A percentile compares a stretch with the other conserved stretches of the same genome.
Evolutionary conservation across 1,284 basidiomycete species (phyloP).

Genomic region (Fomitiporia mediterranea): DNA sequence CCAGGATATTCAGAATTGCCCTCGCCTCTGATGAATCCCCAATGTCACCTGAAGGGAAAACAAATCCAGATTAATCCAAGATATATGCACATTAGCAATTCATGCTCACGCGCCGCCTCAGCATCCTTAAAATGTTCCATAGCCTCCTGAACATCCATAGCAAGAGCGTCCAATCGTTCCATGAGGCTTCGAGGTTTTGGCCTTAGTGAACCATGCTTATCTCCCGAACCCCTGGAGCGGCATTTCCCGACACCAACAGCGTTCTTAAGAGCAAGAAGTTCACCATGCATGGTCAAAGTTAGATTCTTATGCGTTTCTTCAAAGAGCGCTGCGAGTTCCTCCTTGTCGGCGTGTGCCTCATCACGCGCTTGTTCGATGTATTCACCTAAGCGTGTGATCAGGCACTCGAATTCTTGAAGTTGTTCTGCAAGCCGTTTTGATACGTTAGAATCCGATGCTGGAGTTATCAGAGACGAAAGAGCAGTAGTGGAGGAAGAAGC

Average conservation of each 20-base stretch:
- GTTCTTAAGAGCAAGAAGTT: not conserved
- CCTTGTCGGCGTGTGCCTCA: conserved; percentile 2
- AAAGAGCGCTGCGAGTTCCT: not conserved
- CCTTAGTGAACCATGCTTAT: not conserved
- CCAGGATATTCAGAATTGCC: not conserved
- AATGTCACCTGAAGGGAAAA: not conserved
- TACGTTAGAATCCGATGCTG: not conserved
- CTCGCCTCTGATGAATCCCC: not conserved
- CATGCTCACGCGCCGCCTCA: not conserved
- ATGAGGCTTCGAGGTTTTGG: not conserved
- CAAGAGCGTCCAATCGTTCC: not conserved
- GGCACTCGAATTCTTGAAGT: not conserved
- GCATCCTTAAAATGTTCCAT: not conserved
- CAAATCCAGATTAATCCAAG: not conserved
- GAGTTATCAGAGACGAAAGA: too few species aligned
- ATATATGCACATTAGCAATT: not conserved
- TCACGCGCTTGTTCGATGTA: not conserved
- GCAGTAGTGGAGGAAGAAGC: not conserved
- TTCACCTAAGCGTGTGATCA: not conserved
- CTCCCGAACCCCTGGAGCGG: not conserved
- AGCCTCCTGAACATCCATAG: not conserved
- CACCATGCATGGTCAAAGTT: not conserved
- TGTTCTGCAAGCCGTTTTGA: not conserved
- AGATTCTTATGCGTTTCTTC: not conserved
- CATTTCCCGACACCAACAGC: not conserved